Percentiles rank a stretch among this genome's conserved stretches.
Evolutionary conservation across 176 grass and related monocot species (phyloP).

Genomic region (Carex littledalei): DNA sequence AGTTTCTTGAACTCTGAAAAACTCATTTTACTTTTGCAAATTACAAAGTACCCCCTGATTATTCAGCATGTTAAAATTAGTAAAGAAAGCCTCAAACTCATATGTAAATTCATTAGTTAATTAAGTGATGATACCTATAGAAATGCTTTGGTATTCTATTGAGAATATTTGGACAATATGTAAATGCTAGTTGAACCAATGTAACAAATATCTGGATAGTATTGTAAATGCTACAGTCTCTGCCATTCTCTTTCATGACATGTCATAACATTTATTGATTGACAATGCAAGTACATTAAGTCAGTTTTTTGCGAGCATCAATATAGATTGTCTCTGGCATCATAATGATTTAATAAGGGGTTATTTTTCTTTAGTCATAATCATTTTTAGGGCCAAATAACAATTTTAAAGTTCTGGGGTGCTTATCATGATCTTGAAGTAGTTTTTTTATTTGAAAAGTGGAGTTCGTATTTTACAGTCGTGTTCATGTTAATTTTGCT

Average conservation of each 20-base stretch:
- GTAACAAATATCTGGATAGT: neutral
- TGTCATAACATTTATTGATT: neutral
- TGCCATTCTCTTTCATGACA: neutral
- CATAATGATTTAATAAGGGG: neutral
- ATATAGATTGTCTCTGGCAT: neutral
- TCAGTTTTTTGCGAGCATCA: neutral
- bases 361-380: neutral
- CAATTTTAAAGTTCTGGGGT: neutral
- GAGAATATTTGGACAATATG: neutral
- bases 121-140: neutral
- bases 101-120: neutral
- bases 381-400: neutral
- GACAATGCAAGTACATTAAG: neutral
- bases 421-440: conserved; percentile 7
- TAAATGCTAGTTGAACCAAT: neutral
- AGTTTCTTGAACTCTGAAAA: neutral
- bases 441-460: neutral
- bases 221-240: neutral
- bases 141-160: neutral
- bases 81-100: neutral
- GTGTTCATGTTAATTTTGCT: neutral
- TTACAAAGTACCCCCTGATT: neutral
- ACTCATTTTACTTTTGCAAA: neutral
- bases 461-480: neutral
- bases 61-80: neutral